Evolutionary conservation across 2,329 filamentous ascomycete species (phyloP).

Genomic region (Aspergillus proliferans): DNA sequence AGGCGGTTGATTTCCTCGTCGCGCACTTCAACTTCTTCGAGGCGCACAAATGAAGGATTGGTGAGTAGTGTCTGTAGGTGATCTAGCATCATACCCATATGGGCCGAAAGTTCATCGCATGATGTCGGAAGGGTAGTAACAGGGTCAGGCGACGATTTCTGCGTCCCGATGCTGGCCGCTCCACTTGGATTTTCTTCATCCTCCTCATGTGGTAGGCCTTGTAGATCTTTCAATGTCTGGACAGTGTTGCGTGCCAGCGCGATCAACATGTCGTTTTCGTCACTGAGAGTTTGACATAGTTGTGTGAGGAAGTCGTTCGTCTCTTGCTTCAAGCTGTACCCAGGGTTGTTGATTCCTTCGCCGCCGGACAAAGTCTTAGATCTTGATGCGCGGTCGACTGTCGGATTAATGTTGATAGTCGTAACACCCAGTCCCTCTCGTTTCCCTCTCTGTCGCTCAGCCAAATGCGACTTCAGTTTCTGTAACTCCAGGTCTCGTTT

Average conservation of each 20-base stretch:
- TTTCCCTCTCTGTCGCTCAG: conserved; percentile 58
- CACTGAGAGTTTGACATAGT: conserved; percentile 73
- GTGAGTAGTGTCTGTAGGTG: conserved; percentile 80
- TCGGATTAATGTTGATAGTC: conserved; percentile 43
- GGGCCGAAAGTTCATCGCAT: conserved; percentile 62
- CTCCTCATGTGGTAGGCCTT: conserved; percentile 41
- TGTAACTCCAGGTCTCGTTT: conserved; percentile 87
- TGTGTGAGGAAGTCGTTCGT: conserved; percentile 87
- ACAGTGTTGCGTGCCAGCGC: conserved; percentile 65
- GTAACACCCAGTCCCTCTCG: conserved; percentile 48
- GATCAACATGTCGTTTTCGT: conserved; percentile 84
- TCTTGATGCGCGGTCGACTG: conserved; percentile 28
- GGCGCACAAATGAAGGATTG: conserved; percentile 90
- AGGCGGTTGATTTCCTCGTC: conserved; percentile 85
- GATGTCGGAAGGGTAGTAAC: conserved; percentile 48
- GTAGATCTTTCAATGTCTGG: conserved; percentile 57
- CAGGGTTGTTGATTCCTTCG: conserved; percentile 47
- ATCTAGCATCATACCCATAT: conserved; percentile 71
- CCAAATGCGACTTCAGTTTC: conserved; percentile 77
- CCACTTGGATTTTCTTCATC: conserved; percentile 25
- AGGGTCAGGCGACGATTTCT: conserved; percentile 18
- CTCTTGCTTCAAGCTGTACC: conserved; percentile 71
- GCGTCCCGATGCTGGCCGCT: conserved; percentile 14
- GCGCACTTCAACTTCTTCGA: conserved; percentile 88
- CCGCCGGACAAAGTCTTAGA: conserved; percentile 24